Evolutionary conservation across 2,329 filamentous ascomycete genomes (phyloP).

Genomic region (Trichoderma cornu-damae): DNA sequence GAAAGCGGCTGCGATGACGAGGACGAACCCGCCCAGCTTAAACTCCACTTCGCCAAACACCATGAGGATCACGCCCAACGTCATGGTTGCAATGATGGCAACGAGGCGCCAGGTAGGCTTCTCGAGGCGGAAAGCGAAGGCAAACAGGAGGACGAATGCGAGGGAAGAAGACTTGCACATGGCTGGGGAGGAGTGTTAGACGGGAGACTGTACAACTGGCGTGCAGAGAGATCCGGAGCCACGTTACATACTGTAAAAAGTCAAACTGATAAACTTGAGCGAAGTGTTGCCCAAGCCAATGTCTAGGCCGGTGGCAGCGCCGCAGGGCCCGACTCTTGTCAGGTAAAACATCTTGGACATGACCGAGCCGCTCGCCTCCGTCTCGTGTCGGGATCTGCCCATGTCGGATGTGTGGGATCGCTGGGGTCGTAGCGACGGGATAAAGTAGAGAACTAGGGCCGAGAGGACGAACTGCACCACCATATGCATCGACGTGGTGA

Average conservation of each 20-base stretch:
- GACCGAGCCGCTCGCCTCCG: slow-evolving; percentile 53
- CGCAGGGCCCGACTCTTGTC: slow-evolving; percentile 86
- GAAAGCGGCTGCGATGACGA: slow-evolving; percentile 90
- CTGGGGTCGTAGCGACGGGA: slow-evolving; percentile 75
- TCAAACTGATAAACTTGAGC: slow-evolving; percentile 90
- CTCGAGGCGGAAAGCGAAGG: slow-evolving; percentile 89
- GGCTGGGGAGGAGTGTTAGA: slow-evolving; percentile 45
- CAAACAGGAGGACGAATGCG: slow-evolving; percentile 91
- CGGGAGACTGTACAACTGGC: too few relatives aligned
- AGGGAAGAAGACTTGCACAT: slow-evolving; percentile 99
- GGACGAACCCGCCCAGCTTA: slow-evolving; percentile 75
- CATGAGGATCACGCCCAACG: slow-evolving; percentile 92
- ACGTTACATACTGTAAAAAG: slow-evolving; percentile 83
- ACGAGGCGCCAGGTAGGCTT: slow-evolving; percentile 80
- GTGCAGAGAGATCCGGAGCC: too few relatives aligned
- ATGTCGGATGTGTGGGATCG: slow-evolving; percentile 44
- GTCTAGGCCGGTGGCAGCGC: slow-evolving; percentile 86
- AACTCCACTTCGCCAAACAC: slow-evolving; percentile 93
- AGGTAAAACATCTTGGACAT: slow-evolving; percentile 92
- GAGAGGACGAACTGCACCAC: slow-evolving; percentile 84
- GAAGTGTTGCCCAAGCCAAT: slow-evolving; percentile 96
- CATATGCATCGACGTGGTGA: slow-evolving; percentile 95
- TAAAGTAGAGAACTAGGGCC: slow-evolving; percentile 68
- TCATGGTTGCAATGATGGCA: slow-evolving; percentile 87
- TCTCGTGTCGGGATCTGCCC: slow-evolving; percentile 47